Percentiles rank a stretch among this genome's conserved stretches.
Evolutionary conservation across 352 stramenopile genomes (phyloP).

Genomic region (Phytopythium vexans): DNA sequence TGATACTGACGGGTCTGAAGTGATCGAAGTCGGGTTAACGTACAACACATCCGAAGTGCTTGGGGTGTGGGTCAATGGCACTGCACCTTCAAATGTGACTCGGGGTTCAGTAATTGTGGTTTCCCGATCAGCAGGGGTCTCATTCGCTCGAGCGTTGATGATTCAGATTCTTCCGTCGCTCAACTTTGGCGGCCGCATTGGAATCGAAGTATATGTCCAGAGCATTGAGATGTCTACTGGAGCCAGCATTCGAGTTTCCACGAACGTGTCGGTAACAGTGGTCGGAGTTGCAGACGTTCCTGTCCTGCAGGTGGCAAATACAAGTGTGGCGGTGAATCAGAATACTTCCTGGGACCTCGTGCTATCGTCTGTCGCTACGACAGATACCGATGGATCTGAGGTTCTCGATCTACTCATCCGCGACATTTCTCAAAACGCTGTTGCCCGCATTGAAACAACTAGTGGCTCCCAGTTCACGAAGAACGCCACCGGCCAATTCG

Average conservation of each 20-base stretch:
- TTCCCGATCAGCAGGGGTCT: conserved; percentile 7
- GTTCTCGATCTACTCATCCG: conserved; percentile 27
- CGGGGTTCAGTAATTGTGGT: conserved; percentile 21
- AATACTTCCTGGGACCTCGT: conserved; percentile 21
- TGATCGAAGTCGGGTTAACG: conserved; percentile 32
- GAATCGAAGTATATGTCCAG: conserved; percentile 1
- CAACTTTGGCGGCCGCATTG: conserved; percentile 30
- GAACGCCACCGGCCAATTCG: conserved; percentile 17
- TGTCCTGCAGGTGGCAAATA: conserved; percentile 11
- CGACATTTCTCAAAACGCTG: conserved; percentile 12
- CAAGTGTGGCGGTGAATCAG: conserved; percentile 33
- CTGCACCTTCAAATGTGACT: conserved; percentile 4
- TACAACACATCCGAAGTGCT: conserved; percentile 31
- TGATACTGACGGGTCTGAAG: conserved; percentile 45
- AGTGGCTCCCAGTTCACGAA: conserved; percentile 21
- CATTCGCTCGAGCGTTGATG: no score
- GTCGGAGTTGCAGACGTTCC: conserved; percentile 32
- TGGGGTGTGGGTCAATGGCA: conserved; percentile 25
- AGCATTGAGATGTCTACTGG: conserved; percentile 26
- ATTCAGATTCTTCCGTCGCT: conserved; percentile 26
- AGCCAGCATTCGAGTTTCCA: conserved; percentile 13
- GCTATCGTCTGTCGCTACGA: conserved; percentile 21
- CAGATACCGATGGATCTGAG: conserved; percentile 44
- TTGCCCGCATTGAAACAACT: conserved; percentile 20
- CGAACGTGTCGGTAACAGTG: conserved; percentile 24